Evolutionary conservation across 202 grass and related monocot species (phyloP), one percentile per base, ranked within the genome.

Genomic region (Panicum hallii): DNA sequence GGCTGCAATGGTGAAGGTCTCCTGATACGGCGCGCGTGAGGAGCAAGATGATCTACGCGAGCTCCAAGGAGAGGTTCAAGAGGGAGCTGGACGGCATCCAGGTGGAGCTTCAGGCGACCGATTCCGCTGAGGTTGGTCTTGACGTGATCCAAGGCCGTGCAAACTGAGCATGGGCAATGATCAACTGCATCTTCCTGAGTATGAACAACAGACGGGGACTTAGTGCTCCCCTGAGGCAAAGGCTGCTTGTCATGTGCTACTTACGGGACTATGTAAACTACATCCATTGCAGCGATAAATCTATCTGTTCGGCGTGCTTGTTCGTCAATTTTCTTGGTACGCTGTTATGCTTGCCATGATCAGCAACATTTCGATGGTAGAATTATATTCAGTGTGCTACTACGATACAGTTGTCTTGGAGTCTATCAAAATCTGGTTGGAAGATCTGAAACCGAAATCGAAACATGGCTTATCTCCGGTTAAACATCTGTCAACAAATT

Each of bases 1-100:
- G 43, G 6, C 20, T 71, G 69, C 5, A 70, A 8, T 44, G 67
- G 23, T 73, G 4, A 84, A 95, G 93, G 90, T 95, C 93, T 38
- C 93, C 88, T 30, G 93, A 93, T 30, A 89, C 89, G 0, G 64
- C 93, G 0, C 85, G 91, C 0, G 89, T 95, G 83, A 89, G 91
- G 69, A 89, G 80, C 89, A 95, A 95, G 90, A 95, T 95, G 93
- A 80, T 95, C 48, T 95, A 93, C 15, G 88, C 93, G 0, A 95
- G 93, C 90, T 93, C 93, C 7, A 93, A 95, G 88, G 90, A 95
- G 7, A 89, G 90, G 62, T 95, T 95, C 93, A 89, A 89, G 88
- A 89, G 93, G 77, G 93, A 95, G 81, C 86, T 95, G 4, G 93
- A 95, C 0, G 93, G 93, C 54, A 90, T 95, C 48, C 93, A 95